Evolutionary conservation across 371 early-diverging fungal species (phyloP), one percentile per base, ranked within the genome.

Genomic region (Mucor circinelloides): DNA sequence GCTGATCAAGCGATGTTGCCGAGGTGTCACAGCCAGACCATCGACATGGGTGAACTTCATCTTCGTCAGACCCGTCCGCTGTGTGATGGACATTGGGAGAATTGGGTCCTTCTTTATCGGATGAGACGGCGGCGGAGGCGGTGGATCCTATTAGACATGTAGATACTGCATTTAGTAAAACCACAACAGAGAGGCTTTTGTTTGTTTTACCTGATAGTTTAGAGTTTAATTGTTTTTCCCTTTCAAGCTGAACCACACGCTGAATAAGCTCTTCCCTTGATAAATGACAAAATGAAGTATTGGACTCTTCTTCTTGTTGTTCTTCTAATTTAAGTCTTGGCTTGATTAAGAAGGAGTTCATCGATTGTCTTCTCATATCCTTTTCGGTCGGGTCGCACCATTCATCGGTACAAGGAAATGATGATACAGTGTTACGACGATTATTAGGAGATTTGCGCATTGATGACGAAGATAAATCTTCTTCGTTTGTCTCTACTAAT

Each of bases 1-100:
- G 66, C n/a, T 76, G 80, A n/a, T 79, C 81, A 58, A 88, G 70
- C 4, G 79, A 60, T 15, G 70, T 59, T 38, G 86, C 80, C 36
- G 78, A 64, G 15, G 76, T 63, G 34, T 76, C 68, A 64, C 91
- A 91, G 28, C 78, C 80, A 10, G 71, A 69, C 91, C 91, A 91
- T 61, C 74, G 75, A 69, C 91, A 91, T 67, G 73, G 66, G 54
- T 78, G 66, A 27, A 38, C 56, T 6, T 70, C 67, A 31, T 64
- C 70, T 63, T 65, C 60, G 46, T 69, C 72, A 36, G 60, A 60
- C 25, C 61, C 57, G 30, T 68, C 71, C 28, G 44, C 27, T n/a
- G n/a, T 46, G 3, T 50, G 32, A 57, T 40, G 40, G 17, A 15
- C 27, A 58, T 54, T 68, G 71, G 15, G 19, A 64, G 55, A 40